Evolutionary conservation across 2,329 filamentous ascomycete genomes (phyloP).

Genomic region (Amphichorda felina): DNA sequence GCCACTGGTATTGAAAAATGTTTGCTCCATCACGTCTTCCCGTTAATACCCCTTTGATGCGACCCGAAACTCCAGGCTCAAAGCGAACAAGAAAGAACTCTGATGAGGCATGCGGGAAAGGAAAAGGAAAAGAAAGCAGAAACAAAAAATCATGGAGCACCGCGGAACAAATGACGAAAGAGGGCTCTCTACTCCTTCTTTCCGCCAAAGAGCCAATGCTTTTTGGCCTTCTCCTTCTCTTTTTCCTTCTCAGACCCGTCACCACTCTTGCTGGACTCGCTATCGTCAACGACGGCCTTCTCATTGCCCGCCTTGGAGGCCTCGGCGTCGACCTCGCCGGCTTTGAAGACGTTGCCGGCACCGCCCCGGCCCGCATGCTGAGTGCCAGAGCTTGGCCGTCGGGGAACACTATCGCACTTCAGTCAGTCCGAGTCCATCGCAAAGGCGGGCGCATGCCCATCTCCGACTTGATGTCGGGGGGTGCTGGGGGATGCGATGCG

Average conservation of each 20-base stretch:
- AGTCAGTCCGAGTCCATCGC: constrained; percentile 5
- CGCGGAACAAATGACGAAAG: constrained; percentile 2
- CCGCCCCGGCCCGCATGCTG: constrained; percentile 64
- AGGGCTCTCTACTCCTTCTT: constrained; percentile 27
- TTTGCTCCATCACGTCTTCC: too few species aligned
- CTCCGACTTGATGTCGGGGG: too few species aligned
- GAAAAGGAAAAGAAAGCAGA: constrained; percentile 4
- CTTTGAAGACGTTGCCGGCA: constrained; percentile 56
- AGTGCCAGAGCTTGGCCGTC: constrained; percentile 43
- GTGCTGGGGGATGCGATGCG: too few species aligned
- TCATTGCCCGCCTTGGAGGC: constrained; percentile 17
- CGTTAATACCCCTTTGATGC: neutral
- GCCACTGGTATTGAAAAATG: too few species aligned
- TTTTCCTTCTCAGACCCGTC: constrained; percentile 8
- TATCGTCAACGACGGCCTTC: constrained; percentile 18
- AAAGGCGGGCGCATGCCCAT: too few species aligned
- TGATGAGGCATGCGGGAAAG: constrained; percentile 1
- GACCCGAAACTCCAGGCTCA: neutral
- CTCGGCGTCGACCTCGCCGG: constrained; percentile 26
- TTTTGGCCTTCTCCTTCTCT: constrained; percentile 10
- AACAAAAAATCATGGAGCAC: neutral
- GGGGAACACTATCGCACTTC: constrained; percentile 28
- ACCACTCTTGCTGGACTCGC: constrained; percentile 5
- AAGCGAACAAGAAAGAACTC: too few species aligned
- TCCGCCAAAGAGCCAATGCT: constrained; percentile 32